Evolutionary conservation across 1,284 basidiomycete genomes (phyloP).

Genomic region (Leccinum proximum): DNA sequence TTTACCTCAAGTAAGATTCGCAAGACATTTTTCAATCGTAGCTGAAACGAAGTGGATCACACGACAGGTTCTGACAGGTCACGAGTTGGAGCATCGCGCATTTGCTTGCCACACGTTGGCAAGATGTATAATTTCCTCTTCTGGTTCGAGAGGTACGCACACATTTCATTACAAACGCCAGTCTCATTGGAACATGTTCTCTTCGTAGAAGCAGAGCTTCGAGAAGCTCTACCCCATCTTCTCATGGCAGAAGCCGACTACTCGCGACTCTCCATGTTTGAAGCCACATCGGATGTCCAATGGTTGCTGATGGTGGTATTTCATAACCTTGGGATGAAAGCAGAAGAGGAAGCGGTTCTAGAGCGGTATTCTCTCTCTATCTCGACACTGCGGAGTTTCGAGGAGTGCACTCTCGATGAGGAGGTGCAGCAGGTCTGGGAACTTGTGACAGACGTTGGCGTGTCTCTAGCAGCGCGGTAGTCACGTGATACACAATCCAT

Average conservation of each 20-base stretch:
- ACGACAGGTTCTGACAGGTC: slow-evolving; percentile 60
- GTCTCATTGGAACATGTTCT: slow-evolving; percentile 4
- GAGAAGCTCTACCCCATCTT: slow-evolving; percentile 59
- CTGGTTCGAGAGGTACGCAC: slow-evolving; percentile 30
- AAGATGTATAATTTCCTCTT: slow-evolving; percentile 62
- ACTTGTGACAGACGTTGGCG: slow-evolving; percentile 55
- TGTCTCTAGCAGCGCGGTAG: slow-evolving; percentile 46
- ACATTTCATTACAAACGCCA: slow-evolving; percentile 3
- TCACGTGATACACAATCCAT: slow-evolving; percentile 23
- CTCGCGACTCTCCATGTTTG: slow-evolving; percentile 50
- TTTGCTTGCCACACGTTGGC: slow-evolving; percentile 69
- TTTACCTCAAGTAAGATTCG: slow-evolving; percentile 63
- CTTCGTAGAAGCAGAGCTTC: slow-evolving; percentile 36
- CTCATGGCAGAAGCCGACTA: slow-evolving; percentile 64
- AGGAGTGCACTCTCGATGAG: slow-evolving; percentile 43
- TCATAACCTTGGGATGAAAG: slow-evolving; percentile 57
- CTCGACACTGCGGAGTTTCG: slow-evolving; percentile 37
- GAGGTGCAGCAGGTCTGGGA: slow-evolving; percentile 56
- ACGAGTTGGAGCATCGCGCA: slow-evolving; percentile 73
- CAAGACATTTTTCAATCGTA: neutral
- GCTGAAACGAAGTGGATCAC: neutral
- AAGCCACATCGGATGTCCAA: slow-evolving; percentile 61
- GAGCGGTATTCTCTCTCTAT: slow-evolving; percentile 46
- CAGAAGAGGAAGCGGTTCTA: slow-evolving; percentile 54
- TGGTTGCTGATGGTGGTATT: slow-evolving; percentile 68